Percentiles rank a stretch among this genome's conserved stretches.
Conservation (phyloP, 2,329 filamentous ascomycete genomes). For the Zarea fungicola region DNA sequence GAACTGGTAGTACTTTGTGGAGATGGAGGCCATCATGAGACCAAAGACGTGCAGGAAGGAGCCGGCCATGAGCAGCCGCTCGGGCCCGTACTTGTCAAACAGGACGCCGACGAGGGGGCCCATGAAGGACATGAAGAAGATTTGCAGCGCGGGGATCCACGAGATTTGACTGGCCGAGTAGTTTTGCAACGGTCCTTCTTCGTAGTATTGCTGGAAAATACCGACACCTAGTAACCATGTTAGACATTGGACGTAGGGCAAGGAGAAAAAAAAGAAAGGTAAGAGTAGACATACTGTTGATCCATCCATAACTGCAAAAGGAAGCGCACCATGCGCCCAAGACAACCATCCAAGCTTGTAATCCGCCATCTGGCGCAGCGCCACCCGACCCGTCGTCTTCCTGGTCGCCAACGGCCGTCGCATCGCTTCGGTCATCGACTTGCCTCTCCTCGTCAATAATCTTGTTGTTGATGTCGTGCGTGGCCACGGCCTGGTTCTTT, state of each 20-base stretch:
- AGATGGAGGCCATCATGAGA: constrained; percentile 53
- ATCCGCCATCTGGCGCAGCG: constrained; percentile 8
- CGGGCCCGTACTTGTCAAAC: constrained; percentile 56
- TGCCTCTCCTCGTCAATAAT: constrained; percentile 2
- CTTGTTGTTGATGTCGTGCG: not conserved
- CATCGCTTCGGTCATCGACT: constrained; percentile 8
- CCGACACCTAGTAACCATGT: constrained; percentile 28
- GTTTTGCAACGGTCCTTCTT: constrained; percentile 34
- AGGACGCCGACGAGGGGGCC: constrained; percentile 54
- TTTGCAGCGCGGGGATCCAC: constrained; percentile 52
- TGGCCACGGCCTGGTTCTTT: not conserved
- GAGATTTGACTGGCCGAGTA: constrained; percentile 47
- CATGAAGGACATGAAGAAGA: constrained; percentile 40
- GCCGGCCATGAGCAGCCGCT: constrained; percentile 43
- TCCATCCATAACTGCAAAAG: constrained; percentile 30
- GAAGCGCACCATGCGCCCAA: constrained; percentile 28
- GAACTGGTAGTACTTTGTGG: constrained; percentile 30
- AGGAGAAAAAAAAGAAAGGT: not conserved
- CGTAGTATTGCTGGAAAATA: constrained; percentile 51
- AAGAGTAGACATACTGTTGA: constrained; percentile 22
- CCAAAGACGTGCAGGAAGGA: constrained; percentile 50
- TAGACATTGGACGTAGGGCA: not conserved
- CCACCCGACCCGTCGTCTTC: not conserved
- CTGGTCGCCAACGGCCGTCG: not conserved
- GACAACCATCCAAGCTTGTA: constrained; percentile 25